These are phyloP conservation scores for Sphaerobolus stellatus DNA, from an alignment of 1,284 basidiomycete species.

Conservation along the genomic window DNA sequence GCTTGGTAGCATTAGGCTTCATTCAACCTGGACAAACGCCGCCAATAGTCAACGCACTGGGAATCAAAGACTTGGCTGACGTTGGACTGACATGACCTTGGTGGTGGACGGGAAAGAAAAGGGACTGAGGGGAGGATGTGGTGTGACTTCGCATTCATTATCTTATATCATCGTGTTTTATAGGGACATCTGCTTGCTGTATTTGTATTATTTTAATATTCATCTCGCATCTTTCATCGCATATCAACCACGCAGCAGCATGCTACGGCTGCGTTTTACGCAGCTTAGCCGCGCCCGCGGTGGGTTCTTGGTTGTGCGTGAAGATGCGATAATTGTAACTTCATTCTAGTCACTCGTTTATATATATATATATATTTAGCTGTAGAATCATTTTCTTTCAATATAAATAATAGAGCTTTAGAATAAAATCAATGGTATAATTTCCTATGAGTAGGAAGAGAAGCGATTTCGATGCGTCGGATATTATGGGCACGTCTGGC, in stretches of 20 bases:
- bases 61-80: neutral
- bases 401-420: too few relatives aligned
- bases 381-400: too few relatives aligned
- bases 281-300: neutral
- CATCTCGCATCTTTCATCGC: too few relatives aligned
- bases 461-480: too few relatives aligned
- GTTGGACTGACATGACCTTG: too few relatives aligned
- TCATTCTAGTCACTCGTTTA: too few relatives aligned
- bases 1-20: conserved; percentile 11
- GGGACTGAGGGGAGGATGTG: neutral
- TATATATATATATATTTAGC: too few relatives aligned
- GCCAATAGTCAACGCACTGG: neutral
- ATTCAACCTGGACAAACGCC: conserved; percentile 1
- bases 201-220: conserved; percentile 7
- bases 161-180: conserved; percentile 5
- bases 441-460: too few relatives aligned
- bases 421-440: too few relatives aligned
- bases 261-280: neutral
- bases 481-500: too few relatives aligned
- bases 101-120: neutral
- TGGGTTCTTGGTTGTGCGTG: too few relatives aligned
- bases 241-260: neutral
- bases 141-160: neutral
- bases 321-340: too few relatives aligned
- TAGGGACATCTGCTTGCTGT: conserved; percentile 10